Conservation (phyloP, 345 rosid genomes). For the Mangifera indica region DNA sequence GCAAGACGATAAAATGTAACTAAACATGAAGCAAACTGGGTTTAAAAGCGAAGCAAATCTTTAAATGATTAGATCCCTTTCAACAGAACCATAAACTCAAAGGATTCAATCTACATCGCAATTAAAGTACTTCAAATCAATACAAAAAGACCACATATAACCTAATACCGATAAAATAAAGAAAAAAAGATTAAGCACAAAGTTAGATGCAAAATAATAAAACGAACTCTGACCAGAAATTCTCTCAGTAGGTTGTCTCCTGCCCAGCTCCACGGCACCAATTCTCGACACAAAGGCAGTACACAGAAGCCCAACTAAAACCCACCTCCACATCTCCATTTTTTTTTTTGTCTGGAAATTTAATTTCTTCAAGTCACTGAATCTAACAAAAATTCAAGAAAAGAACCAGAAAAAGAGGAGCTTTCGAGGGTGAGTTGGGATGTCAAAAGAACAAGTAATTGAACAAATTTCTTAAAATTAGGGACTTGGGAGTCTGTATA, state of each 20-base stretch:
- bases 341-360: too few species aligned
- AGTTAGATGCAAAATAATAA: neutral
- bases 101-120: neutral
- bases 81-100: neutral
- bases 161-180: neutral
- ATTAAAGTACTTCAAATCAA: neutral
- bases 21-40: neutral
- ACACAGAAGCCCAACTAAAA: constrained; percentile 45
- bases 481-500: constrained; percentile 17
- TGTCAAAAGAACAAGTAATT: constrained; percentile 43
- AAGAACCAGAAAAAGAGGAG: constrained; percentile 11
- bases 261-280: constrained; percentile 54
- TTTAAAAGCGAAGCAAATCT: neutral
- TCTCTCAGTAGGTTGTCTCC: constrained; percentile 82
- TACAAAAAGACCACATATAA: neutral
- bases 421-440: constrained; percentile 29
- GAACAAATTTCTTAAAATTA: constrained; percentile 24
- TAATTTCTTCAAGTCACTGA: constrained; percentile 6
- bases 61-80: neutral
- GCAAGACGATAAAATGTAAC: neutral
- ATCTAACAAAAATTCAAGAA: constrained; percentile 12
- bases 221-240: constrained; percentile 65
- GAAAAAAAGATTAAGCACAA: constrained; percentile 3
- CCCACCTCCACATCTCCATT: constrained; percentile 54
- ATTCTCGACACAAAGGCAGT: constrained; percentile 34